These are phyloP conservation scores for Cerrena zonata DNA, from an alignment of 1,284 basidiomycete genomes.

Conservation along the genomic window DNA sequence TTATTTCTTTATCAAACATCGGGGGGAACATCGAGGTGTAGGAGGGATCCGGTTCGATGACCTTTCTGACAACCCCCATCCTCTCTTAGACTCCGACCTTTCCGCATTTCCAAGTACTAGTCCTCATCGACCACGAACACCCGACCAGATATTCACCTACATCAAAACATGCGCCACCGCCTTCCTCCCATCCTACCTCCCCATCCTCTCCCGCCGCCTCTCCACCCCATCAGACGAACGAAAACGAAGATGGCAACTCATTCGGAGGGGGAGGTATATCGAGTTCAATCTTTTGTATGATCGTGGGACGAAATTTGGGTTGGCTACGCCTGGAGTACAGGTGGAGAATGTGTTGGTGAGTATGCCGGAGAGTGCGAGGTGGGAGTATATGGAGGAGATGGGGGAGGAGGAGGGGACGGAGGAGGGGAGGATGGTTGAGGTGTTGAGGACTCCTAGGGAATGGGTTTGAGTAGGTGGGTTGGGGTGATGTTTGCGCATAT, in stretches of 20 bases:
- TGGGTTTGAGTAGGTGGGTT: too few species aligned
- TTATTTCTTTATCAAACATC: constrained; percentile 93
- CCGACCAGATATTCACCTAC: constrained; percentile 73
- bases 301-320: constrained; percentile 80
- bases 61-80: constrained; percentile 57
- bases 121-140: constrained; percentile 49
- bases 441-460: constrained; percentile 63
- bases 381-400: constrained; percentile 88
- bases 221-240: constrained; percentile 54
- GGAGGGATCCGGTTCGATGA: constrained; percentile 98
- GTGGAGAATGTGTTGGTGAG: constrained; percentile 93
- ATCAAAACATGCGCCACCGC: constrained; percentile 66
- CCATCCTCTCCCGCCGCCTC: constrained; percentile 65
- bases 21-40: constrained; percentile 81
- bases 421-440: constrained; percentile 65
- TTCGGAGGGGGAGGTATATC: constrained; percentile 85
- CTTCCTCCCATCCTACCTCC: constrained; percentile 85
- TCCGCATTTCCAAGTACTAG: too few species aligned
- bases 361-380: constrained; percentile 82
- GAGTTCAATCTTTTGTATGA: constrained; percentile 94
- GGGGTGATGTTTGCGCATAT: too few species aligned
- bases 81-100: constrained; percentile 45
- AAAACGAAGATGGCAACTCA: constrained; percentile 82
- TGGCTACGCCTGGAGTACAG: constrained; percentile 84
- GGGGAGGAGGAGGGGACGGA: constrained; percentile 63